Conservation (phyloP, 2,329 filamentous ascomycete genomes). For the Microsporum canis region DNA sequence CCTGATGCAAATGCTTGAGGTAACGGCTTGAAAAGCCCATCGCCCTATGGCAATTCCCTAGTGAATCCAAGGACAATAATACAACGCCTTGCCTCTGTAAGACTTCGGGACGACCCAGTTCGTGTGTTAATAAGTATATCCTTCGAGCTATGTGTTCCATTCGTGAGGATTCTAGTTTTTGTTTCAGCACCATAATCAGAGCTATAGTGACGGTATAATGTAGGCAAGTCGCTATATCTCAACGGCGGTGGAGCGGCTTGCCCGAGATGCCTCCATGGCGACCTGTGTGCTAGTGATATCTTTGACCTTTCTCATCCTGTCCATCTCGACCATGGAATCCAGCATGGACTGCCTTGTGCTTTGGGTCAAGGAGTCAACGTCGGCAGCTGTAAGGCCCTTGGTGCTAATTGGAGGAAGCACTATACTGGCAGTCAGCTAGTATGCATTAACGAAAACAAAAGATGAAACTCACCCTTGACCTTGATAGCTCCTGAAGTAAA, state of each 20-base stretch:
- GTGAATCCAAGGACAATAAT: not conserved
- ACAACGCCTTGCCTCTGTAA: not conserved
- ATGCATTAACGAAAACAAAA: not conserved
- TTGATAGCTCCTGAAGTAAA: conserved; percentile 63
- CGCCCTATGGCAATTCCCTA: not conserved
- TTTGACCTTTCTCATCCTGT: conserved; percentile 12
- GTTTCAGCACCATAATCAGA: not conserved
- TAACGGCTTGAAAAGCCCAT: not conserved
- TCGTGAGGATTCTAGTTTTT: not conserved
- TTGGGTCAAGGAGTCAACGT: conserved; percentile 63
- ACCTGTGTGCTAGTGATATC: not conserved
- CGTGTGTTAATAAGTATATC: not conserved
- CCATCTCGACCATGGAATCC: conserved; percentile 41
- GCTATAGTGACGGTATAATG: not conserved
- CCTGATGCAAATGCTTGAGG: not conserved
- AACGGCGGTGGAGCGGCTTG: not conserved
- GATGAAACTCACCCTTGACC: conserved; percentile 52
- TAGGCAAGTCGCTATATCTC: not conserved
- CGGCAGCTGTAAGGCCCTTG: conserved; percentile 56
- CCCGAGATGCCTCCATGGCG: not conserved
- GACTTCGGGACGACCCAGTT: not conserved
- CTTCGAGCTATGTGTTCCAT: not conserved
- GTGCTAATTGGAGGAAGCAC: conserved; percentile 75
- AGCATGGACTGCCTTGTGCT: conserved; percentile 66
- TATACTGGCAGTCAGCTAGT: conserved; percentile 24